Evolutionary conservation across 805 yeast genomes (phyloP).

Genomic region (Hanseniaspora lindneri): DNA sequence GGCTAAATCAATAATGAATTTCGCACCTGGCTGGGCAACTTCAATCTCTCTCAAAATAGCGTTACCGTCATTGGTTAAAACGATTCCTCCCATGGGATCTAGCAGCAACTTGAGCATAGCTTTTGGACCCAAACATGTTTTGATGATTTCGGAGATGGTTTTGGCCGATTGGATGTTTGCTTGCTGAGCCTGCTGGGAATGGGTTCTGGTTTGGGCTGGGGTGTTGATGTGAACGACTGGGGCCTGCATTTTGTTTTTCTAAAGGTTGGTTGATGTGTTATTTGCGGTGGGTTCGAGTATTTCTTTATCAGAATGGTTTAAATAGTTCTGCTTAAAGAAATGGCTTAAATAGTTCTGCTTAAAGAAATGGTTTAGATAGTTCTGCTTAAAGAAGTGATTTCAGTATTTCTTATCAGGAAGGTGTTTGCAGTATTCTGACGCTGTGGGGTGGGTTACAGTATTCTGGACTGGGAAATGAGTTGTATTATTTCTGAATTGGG

Average conservation of each 20-base stretch:
- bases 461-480: no score
- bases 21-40: constrained; percentile 97
- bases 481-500: no score
- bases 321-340: no score
- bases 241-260: constrained; percentile 61
- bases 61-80: constrained; percentile 95
- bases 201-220: constrained; percentile 70
- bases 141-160: constrained; percentile 92
- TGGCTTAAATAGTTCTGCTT: no score
- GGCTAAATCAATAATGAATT: constrained; percentile 91
- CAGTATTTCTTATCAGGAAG: no score
- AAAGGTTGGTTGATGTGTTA: no score
- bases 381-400: no score
- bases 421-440: no score
- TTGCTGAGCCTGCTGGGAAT: constrained; percentile 93
- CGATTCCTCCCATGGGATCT: constrained; percentile 92
- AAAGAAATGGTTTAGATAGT: no score
- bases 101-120: constrained; percentile 97
- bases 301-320: no score
- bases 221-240: constrained; percentile 81
- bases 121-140: constrained; percentile 97
- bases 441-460: no score
- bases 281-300: no score
- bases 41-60: constrained; percentile 95
- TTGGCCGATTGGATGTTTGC: constrained; percentile 98